Percentiles rank a stretch among this genome's conserved stretches.
Conservation (phyloP, 306 rosid species). For the Heteromeles arbutifolia region DNA sequence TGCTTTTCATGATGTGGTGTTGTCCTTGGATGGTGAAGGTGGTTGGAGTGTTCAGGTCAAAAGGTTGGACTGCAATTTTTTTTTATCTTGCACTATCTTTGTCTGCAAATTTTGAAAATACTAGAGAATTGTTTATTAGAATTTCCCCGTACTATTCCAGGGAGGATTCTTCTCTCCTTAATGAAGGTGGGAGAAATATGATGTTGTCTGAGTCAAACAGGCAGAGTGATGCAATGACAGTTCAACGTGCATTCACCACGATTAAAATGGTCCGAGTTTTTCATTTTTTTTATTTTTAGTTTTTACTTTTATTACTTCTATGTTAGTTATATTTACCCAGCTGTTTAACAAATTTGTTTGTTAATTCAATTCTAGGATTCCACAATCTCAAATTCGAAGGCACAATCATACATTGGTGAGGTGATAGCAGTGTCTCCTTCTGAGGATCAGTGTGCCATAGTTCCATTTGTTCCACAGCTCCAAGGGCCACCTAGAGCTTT, state of each 20-base stretch:
- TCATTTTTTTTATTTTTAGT: background rate
- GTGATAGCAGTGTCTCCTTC: constrained; percentile 65
- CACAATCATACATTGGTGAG: constrained; percentile 51
- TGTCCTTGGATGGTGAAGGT: constrained; percentile 98
- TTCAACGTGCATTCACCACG: constrained; percentile 75
- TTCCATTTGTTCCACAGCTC: constrained; percentile 63
- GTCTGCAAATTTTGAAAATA: constrained; percentile 9
- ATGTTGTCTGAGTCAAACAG: constrained; percentile 53
- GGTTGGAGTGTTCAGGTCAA: constrained; percentile 87
- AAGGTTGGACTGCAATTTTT: constrained; percentile 46
- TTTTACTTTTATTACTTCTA: background rate
- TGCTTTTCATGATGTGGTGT: constrained; percentile 92
- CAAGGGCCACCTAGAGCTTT: constrained; percentile 48
- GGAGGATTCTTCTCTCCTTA: constrained; percentile 50
- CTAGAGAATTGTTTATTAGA: constrained; percentile 22
- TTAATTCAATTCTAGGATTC: constrained; percentile 45
- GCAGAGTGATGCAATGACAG: constrained; percentile 79
- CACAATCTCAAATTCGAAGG: constrained; percentile 63
- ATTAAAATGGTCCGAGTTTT: constrained; percentile 47
- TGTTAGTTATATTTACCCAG: constrained; percentile 10
- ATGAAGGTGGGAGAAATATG: constrained; percentile 39
- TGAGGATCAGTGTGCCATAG: constrained; percentile 27
- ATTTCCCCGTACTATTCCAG: constrained; percentile 38
- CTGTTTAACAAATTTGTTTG: background rate
- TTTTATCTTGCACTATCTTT: background rate